These are phyloP conservation scores for Pseudopithomyces maydicus DNA, from an alignment of 2,329 filamentous ascomycete species.

Conservation along the genomic window DNA sequence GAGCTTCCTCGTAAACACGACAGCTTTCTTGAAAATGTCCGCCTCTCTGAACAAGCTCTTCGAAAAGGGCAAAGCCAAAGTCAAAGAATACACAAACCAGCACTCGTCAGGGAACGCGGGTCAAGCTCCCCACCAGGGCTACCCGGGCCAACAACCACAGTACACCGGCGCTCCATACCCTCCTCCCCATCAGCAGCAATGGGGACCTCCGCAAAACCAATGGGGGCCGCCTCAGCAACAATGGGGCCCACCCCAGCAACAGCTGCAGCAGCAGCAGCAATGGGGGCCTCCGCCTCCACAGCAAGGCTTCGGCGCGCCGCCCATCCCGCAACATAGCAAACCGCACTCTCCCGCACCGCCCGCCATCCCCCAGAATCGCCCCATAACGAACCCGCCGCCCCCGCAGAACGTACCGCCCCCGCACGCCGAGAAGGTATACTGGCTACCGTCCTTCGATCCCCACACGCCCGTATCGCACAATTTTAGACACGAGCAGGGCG, in stretches of 20 bases:
- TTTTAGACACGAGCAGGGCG: conserved; percentile 62
- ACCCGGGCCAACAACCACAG: conserved; percentile 20
- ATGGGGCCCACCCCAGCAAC: conserved; percentile 25
- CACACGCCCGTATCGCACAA: conserved; percentile 54
- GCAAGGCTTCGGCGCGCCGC: conserved; percentile 28
- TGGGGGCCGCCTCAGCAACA: conserved; percentile 18
- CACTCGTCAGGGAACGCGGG: conserved; percentile 25
- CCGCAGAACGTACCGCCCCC: conserved; percentile 34
- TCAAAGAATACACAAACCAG: conserved; percentile 36
- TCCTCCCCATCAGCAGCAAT: conserved; percentile 20
- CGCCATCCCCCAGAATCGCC: conserved; percentile 33
- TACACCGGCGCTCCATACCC: conserved; percentile 27
- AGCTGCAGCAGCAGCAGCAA: conserved; percentile 31
- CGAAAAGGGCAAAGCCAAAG: conserved; percentile 44
- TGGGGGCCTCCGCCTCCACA: conserved; percentile 26
- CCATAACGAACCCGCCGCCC: conserved; percentile 33
- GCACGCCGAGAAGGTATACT: conserved; percentile 50
- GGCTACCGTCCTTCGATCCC: conserved; percentile 58
- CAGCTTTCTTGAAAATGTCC: conserved; percentile 23
- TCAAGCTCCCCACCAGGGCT: conserved; percentile 18
- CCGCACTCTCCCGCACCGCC: conserved; percentile 29
- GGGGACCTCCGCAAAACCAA: conserved; percentile 27
- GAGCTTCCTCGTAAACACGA: not conserved
- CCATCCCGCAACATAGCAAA: conserved; percentile 38
- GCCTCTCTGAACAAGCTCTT: conserved; percentile 38